Conservation (phyloP, 257 asterid genomes). For the Rhazya stricta region DNA sequence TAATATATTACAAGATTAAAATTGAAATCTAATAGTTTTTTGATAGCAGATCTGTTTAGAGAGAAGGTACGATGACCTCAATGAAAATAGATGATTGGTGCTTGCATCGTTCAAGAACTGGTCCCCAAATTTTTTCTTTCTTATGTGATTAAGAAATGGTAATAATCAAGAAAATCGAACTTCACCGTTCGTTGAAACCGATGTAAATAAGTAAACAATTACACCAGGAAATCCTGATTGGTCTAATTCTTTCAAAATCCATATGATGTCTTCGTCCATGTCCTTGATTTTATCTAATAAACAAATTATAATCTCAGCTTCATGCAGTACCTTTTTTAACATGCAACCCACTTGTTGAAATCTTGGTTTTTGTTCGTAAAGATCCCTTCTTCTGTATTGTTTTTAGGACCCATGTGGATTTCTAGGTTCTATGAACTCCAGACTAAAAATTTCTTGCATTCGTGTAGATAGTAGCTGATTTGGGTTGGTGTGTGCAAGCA, state of each 20-base stretch:
- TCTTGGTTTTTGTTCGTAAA: not conserved
- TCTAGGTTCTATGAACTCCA: not conserved
- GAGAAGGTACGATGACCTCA: too few relatives aligned
- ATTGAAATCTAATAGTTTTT: too few relatives aligned
- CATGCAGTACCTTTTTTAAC: not conserved
- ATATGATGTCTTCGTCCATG: not conserved
- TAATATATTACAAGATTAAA: too few relatives aligned
- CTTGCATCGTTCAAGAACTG: too few relatives aligned
- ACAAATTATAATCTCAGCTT: constrained; percentile 7
- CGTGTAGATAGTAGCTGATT: not conserved
- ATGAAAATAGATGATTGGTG: too few relatives aligned
- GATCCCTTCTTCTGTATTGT: not conserved
- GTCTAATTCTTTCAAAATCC: not conserved
- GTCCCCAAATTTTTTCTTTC: too few relatives aligned
- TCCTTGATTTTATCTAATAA: not conserved
- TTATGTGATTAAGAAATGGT: too few relatives aligned
- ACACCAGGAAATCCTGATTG: not conserved
- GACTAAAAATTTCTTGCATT: not conserved
- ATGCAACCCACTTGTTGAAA: constrained; percentile 1
- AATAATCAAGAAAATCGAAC: not conserved
- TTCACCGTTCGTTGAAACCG: not conserved
- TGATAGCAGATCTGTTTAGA: too few relatives aligned
- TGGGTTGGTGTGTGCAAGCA: not conserved
- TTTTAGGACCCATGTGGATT: not conserved
- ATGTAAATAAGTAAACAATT: not conserved